Evolutionary conservation across 1,284 basidiomycete species (phyloP).

Genomic region (Spongiforma sp.): DNA sequence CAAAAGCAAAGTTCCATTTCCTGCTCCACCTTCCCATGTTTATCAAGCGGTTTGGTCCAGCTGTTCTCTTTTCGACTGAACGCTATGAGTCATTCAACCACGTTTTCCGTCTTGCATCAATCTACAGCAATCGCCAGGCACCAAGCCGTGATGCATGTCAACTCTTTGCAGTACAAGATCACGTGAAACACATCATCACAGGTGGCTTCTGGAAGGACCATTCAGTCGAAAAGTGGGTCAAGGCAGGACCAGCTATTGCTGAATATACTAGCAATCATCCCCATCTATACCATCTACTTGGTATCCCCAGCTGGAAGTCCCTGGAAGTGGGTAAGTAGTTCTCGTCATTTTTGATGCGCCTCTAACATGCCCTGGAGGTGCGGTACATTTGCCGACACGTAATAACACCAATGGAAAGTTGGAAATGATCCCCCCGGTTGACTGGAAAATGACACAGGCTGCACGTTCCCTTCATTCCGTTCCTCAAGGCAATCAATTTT

Average conservation of each 20-base stretch:
- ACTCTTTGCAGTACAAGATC: not conserved
- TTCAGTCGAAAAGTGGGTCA: not conserved
- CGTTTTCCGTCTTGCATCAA: not conserved
- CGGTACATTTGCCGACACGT: not conserved
- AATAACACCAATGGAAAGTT: not conserved
- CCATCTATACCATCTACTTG: not conserved
- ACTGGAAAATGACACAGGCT: not conserved
- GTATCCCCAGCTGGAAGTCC: not conserved
- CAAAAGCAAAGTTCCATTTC: slow-evolving; percentile 23
- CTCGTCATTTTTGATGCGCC: not conserved
- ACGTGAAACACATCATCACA: not conserved
- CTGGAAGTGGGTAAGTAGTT: not conserved
- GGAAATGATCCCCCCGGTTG: not conserved
- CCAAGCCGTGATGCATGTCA: slow-evolving; percentile 22
- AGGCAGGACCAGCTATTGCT: not conserved
- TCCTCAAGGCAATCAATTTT: not conserved
- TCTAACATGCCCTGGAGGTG: not conserved
- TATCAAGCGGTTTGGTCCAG: slow-evolving; percentile 14
- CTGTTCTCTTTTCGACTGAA: slow-evolving; percentile 20
- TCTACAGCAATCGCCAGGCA: not conserved
- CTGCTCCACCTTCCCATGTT: slow-evolving; percentile 18
- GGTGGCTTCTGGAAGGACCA: too few species aligned
- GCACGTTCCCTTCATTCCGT: not conserved
- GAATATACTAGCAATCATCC: not conserved
- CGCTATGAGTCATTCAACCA: slow-evolving; percentile 21